Percentiles rank a stretch among this genome's conserved stretches.
Evolutionary conservation across 176 grass and related monocot genomes (phyloP).

Genomic region (Rhynchospora tenuis): DNA sequence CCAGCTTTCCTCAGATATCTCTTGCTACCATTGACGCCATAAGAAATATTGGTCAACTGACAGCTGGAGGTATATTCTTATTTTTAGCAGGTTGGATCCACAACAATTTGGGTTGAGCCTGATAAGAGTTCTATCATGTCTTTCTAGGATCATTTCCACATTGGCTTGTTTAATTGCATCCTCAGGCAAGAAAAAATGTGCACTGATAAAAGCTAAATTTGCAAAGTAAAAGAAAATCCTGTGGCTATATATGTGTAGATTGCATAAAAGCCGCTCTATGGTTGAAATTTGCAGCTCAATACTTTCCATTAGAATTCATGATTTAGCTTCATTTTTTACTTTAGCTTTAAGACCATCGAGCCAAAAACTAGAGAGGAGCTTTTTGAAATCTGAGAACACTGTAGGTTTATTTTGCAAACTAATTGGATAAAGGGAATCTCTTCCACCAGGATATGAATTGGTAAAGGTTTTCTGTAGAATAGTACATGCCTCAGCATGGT

Average conservation of each 20-base stretch:
- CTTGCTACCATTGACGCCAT: constrained; percentile 78
- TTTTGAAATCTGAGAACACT: not conserved
- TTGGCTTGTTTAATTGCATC: not conserved
- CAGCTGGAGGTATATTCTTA: constrained; percentile 66
- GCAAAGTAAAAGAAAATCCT: not conserved
- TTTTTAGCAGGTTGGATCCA: not conserved
- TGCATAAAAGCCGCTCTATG: not conserved
- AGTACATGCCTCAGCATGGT: not conserved
- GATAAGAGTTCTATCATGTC: not conserved
- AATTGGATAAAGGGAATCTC: not conserved
- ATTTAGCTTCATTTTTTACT: not conserved
- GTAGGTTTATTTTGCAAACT: not conserved
- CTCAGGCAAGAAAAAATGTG: not conserved
- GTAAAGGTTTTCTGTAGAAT: not conserved
- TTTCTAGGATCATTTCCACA: not conserved
- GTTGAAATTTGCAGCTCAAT: not conserved
- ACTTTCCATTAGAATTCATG: not conserved
- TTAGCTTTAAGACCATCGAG: not conserved
- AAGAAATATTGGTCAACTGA: constrained; percentile 55
- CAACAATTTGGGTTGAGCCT: not conserved
- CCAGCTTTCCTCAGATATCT: constrained; percentile 94
- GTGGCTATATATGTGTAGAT: not conserved
- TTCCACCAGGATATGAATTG: not conserved
- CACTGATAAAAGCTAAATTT: not conserved
- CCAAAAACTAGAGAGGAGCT: not conserved